Evolutionary conservation across 495 filamentous ascomycete genomes (phyloP).

Genomic region (Stereocaulon alpinum): DNA sequence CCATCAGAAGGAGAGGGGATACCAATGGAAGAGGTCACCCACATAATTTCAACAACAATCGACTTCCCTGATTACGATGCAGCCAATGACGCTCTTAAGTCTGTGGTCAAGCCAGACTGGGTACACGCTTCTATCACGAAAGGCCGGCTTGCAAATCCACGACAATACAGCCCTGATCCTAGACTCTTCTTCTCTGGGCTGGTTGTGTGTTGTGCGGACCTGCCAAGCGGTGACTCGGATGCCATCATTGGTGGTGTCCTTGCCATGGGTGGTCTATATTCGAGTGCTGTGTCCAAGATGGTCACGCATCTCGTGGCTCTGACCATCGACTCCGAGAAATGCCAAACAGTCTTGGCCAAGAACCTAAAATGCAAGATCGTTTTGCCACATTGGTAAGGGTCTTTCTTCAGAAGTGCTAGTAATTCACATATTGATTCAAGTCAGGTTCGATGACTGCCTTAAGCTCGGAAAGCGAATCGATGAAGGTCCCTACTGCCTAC

Average conservation of each 20-base stretch:
- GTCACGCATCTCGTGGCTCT: conserved; percentile 87
- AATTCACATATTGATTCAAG: conserved; percentile 19
- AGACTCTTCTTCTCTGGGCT: conserved; percentile 80
- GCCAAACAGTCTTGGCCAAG: conserved; percentile 49
- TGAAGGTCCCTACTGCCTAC: conserved; percentile 77
- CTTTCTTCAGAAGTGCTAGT: neutral
- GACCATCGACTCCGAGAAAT: conserved; percentile 63
- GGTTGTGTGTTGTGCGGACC: conserved; percentile 62
- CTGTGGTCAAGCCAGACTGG: conserved; percentile 82
- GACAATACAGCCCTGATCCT: conserved; percentile 84
- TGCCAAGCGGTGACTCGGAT: conserved; percentile 84
- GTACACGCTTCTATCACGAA: conserved; percentile 56
- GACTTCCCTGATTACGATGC: conserved; percentile 78
- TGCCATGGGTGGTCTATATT: conserved; percentile 79
- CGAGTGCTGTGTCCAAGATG: conserved; percentile 51
- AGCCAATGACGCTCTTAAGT: conserved; percentile 60
- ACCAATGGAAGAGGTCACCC: conserved; percentile 53
- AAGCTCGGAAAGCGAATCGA: conserved; percentile 80
- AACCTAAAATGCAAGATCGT: conserved; percentile 67
- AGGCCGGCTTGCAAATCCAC: conserved; percentile 59
- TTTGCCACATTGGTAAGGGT: conserved; percentile 78
- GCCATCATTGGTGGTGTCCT: conserved; percentile 82
- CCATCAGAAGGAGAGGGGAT: conserved; percentile 29
- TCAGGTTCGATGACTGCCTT: conserved; percentile 91
- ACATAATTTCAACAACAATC: conserved; percentile 73